phyloP scores from a whole-genome alignment of 768 basidiomycete genomes.

The Phaffia tasmanica region DNA sequence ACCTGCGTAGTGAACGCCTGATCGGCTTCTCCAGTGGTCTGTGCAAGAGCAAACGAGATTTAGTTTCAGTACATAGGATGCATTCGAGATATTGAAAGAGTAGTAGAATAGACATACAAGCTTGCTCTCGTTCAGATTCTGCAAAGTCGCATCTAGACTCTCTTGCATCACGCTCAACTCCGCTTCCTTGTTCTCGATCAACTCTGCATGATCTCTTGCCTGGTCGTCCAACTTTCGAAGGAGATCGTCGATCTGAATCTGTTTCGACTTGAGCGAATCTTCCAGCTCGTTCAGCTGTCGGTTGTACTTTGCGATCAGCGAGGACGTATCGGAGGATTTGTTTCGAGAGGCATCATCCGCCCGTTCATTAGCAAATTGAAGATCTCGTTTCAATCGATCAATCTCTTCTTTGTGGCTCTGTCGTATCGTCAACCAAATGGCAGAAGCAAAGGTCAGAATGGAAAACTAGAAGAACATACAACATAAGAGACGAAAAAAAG shows the following conservation, averaged over 20 bases:
- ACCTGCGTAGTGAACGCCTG: constrained; percentile 94
- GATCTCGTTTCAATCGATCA: constrained; percentile 80
- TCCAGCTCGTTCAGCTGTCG: constrained; percentile 93
- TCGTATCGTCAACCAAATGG: not conserved
- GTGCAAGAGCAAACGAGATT: constrained; percentile 1
- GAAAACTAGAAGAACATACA: not conserved
- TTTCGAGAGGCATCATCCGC: constrained; percentile 83
- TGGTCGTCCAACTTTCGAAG: constrained; percentile 67
- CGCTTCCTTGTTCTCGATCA: constrained; percentile 91
- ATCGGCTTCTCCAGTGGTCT: constrained; percentile 75
- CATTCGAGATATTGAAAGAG: not conserved
- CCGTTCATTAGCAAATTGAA: constrained; percentile 93
- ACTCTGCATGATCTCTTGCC: constrained; percentile 60
- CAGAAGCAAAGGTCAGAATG: constrained; percentile 4
- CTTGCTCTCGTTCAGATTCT: constrained; percentile 73
- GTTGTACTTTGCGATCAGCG: constrained; percentile 83
- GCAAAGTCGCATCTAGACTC: constrained; percentile 83
- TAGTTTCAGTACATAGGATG: not conserved
- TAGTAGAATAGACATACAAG: constrained; percentile 46
- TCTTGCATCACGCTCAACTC: constrained; percentile 93
- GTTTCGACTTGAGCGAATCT: constrained; percentile 88
- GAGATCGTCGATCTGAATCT: constrained; percentile 91
- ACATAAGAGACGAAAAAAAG: not conserved
- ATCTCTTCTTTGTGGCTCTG: constrained; percentile 85
- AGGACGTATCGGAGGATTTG: constrained; percentile 85